Percentiles rank a stretch among this genome's conserved stretches.
These are phyloP conservation scores for Tetrapisispora namnaoensis DNA, from an alignment of 805 yeast species.

Conservation along the genomic window DNA sequence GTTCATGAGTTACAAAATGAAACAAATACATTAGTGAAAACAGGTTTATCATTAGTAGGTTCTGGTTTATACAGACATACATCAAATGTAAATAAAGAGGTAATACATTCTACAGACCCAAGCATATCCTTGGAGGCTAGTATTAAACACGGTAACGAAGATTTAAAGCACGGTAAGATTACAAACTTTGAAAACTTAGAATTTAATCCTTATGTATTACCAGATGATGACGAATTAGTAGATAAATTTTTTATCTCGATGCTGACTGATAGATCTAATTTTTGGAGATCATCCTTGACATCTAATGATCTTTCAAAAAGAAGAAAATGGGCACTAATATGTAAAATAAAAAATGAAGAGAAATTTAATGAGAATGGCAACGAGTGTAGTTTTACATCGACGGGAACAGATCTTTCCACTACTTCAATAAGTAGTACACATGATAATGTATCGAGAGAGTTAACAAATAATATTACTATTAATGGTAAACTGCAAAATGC, in stretches of 20 bases:
- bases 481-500: neutral
- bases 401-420: neutral
- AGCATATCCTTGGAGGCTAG: neutral
- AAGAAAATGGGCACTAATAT: slow-evolving; percentile 26
- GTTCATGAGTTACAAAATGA: no score
- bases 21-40: slow-evolving; percentile 5
- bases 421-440: neutral
- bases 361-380: neutral
- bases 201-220: slow-evolving; percentile 10
- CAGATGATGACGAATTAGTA: slow-evolving; percentile 13
- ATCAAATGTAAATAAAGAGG: neutral
- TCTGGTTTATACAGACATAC: slow-evolving; percentile 3
- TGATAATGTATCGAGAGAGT: neutral
- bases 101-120: neutral
- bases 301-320: slow-evolving; percentile 14
- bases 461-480: neutral
- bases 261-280: slow-evolving; percentile 18
- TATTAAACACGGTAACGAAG: neutral
- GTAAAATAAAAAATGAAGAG: slow-evolving; percentile 13
- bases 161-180: neutral
- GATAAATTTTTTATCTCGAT: slow-evolving; percentile 15
- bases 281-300: slow-evolving; percentile 22
- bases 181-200: neutral
- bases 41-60: slow-evolving; percentile 18
- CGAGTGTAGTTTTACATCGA: neutral